phyloP scores from a whole-genome alignment of 768 basidiomycete species.

The Hypholoma sublateritium region DNA sequence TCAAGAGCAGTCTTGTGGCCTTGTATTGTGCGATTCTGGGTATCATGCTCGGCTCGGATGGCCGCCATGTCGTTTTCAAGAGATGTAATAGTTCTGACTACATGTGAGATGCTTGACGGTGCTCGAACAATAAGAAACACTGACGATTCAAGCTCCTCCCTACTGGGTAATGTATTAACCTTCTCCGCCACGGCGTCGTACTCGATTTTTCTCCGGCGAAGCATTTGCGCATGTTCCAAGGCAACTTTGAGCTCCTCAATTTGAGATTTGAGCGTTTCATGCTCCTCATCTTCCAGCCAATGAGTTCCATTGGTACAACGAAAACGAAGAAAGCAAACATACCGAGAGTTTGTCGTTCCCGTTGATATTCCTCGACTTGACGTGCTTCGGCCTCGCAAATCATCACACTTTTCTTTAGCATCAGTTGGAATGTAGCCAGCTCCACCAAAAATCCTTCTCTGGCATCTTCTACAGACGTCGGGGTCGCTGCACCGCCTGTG shows the following conservation, averaged over 20 bases:
- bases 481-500: conserved; percentile 21
- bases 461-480: conserved; percentile 58
- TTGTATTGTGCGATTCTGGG: conserved; percentile 63
- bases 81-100: conserved; percentile 57
- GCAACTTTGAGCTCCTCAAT: conserved; percentile 77
- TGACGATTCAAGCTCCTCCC: conserved; percentile 77
- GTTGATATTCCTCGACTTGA: conserved; percentile 83
- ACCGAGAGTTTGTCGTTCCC: conserved; percentile 74
- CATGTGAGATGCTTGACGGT: neutral
- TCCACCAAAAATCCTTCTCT: conserved; percentile 79
- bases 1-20: conserved; percentile 71
- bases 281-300: conserved; percentile 65
- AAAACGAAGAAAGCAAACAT: conserved; percentile 23
- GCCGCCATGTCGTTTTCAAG: conserved; percentile 80
- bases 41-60: conserved; percentile 73
- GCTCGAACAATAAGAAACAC: conserved; percentile 26
- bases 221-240: conserved; percentile 76
- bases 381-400: conserved; percentile 84
- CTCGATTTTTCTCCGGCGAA: conserved; percentile 78
- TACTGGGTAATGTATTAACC: conserved; percentile 72
- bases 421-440: conserved; percentile 71
- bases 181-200: conserved; percentile 85
- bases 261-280: conserved; percentile 61
- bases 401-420: conserved; percentile 77
- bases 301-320: neutral